Evolutionary conservation across 352 stramenopile species (phyloP).

Genomic region (Pythium utonaiense): DNA sequence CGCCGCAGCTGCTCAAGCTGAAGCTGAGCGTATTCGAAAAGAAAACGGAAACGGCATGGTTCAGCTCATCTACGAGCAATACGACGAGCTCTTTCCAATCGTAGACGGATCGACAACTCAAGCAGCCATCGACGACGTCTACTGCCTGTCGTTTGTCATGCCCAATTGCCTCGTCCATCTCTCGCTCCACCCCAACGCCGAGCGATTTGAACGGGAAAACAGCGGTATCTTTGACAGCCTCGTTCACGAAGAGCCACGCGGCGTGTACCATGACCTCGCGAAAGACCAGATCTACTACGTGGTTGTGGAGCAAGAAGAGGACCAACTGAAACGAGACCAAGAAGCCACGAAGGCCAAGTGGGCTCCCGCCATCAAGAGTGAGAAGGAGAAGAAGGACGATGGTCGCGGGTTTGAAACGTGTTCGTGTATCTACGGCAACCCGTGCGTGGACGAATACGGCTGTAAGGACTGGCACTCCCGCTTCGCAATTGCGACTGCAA

Average conservation of each 20-base stretch:
- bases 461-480: slow-evolving; percentile 87
- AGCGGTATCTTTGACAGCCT: slow-evolving; percentile 50
- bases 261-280: slow-evolving; percentile 67
- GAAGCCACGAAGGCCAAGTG: slow-evolving; percentile 54
- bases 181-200: slow-evolving; percentile 38
- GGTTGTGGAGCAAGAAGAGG: slow-evolving; percentile 76
- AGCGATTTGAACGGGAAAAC: slow-evolving; percentile 56
- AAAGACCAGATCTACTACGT: slow-evolving; percentile 76
- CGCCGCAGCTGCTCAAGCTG: slow-evolving; percentile 8
- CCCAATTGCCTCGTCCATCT: slow-evolving; percentile 80
- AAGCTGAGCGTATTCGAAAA: slow-evolving; percentile 35
- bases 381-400: slow-evolving; percentile 51
- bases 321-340: slow-evolving; percentile 67
- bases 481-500: slow-evolving; percentile 77
- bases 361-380: slow-evolving; percentile 27
- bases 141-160: slow-evolving; percentile 89
- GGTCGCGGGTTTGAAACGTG: slow-evolving; percentile 78
- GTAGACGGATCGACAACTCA: slow-evolving; percentile 73
- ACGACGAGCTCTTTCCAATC: slow-evolving; percentile 83
- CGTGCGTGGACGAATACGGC: slow-evolving; percentile 88
- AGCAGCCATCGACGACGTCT: slow-evolving; percentile 74
- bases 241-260: slow-evolving; percentile 59
- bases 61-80: slow-evolving; percentile 86
- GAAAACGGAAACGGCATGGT: slow-evolving; percentile 57
- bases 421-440: slow-evolving; percentile 88